Evolutionary conservation across 306 rosid genomes (phyloP).

Genomic region (Alnus glutinosa): DNA sequence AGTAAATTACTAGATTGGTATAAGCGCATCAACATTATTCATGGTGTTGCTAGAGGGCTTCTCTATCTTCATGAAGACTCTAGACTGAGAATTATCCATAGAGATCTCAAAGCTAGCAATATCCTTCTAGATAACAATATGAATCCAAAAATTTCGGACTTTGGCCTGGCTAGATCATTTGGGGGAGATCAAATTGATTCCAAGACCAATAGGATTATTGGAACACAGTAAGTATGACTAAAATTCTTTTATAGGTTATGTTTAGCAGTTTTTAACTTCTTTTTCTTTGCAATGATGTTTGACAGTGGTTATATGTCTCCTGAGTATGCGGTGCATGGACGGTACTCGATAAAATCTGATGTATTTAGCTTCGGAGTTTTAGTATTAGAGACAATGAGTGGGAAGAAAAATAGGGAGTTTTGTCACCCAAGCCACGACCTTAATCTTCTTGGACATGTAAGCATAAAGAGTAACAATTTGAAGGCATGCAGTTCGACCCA

Average conservation of each 20-base stretch:
- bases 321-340: slow-evolving; percentile 40
- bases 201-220: slow-evolving; percentile 45
- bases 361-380: slow-evolving; percentile 53
- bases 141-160: no score
- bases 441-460: slow-evolving; percentile 56
- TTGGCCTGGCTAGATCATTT: no score
- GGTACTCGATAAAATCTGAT: slow-evolving; percentile 43
- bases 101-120: no score
- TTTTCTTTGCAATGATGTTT: not conserved
- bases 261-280: not conserved
- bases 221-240: slow-evolving; percentile 48
- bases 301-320: slow-evolving; percentile 60
- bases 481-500: not conserved
- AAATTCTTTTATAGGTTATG: not conserved
- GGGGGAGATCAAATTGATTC: slow-evolving; percentile 26
- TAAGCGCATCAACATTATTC: no score
- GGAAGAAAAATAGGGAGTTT: slow-evolving; percentile 52
- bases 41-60: no score
- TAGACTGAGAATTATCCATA: slow-evolving; percentile 34
- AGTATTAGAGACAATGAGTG: slow-evolving; percentile 49
- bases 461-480: slow-evolving; percentile 7
- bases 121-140: no score
- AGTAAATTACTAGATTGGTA: no score
- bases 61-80: no score
- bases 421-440: slow-evolving; percentile 22